These are phyloP conservation scores for Fusarium sp. DNA, from an alignment of 2,329 filamentous ascomycete genomes.

Conservation along the genomic window DNA sequence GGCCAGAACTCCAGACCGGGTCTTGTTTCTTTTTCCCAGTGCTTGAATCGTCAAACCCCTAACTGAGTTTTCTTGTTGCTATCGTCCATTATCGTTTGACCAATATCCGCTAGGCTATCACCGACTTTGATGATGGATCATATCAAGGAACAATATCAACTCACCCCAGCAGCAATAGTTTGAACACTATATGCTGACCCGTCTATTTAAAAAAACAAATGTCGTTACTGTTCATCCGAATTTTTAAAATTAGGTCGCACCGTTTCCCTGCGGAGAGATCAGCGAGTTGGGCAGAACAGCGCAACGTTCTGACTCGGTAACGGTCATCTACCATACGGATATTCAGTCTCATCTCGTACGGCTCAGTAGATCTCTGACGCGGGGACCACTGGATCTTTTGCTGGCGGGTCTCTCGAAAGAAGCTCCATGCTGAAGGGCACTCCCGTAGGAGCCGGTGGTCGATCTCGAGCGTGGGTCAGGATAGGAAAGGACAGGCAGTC, in stretches of 20 bases:
- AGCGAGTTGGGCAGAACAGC: neutral
- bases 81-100: neutral
- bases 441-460: slow-evolving; percentile 22
- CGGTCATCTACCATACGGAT: neutral
- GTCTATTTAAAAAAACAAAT: neutral
- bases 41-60: neutral
- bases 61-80: neutral
- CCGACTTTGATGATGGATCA: neutral
- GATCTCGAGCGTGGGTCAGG: slow-evolving; percentile 28
- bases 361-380: slow-evolving; percentile 6
- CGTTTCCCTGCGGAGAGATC: neutral
- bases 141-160: neutral
- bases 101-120: neutral
- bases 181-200: neutral
- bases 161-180: neutral
- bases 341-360: neutral
- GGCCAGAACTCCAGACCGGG: neutral
- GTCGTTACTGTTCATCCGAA: neutral
- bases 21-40: neutral
- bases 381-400: slow-evolving; percentile 11
- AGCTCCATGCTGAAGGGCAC: slow-evolving; percentile 24
- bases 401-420: slow-evolving; percentile 15
- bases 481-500: neutral
- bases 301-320: neutral
- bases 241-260: neutral